Percentiles rank a stretch among this genome's conserved stretches.
These are phyloP conservation scores for Trichocladium uniseriatum DNA, from an alignment of 495 filamentous ascomycete species.

Conservation along the genomic window DNA sequence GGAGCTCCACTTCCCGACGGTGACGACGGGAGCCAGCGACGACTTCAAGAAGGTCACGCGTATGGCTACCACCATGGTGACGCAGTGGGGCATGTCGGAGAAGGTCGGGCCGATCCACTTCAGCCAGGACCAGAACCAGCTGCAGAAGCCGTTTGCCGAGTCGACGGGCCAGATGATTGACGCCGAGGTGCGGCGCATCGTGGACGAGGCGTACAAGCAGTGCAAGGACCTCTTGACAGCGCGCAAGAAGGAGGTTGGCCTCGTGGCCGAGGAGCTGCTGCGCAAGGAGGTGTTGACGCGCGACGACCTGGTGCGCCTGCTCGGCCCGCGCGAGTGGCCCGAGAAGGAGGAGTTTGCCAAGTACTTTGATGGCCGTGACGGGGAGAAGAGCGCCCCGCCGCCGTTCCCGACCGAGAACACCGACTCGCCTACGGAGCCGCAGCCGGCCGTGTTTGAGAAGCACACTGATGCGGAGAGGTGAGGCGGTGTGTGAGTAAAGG, in stretches of 20 bases:
- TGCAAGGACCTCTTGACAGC: constrained; percentile 73
- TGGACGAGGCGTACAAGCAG: constrained; percentile 83
- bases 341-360: constrained; percentile 84
- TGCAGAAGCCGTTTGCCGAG: constrained; percentile 95
- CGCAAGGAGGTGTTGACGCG: constrained; percentile 81
- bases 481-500: no score
- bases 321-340: constrained; percentile 72
- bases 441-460: constrained; percentile 18
- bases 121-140: constrained; percentile 62
- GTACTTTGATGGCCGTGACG: constrained; percentile 62
- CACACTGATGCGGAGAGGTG: constrained; percentile 1
- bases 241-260: constrained; percentile 78
- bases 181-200: constrained; percentile 75
- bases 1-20: constrained; percentile 91
- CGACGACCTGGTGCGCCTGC: constrained; percentile 81
- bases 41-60: constrained; percentile 98
- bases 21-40: constrained; percentile 87
- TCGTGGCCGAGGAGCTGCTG: constrained; percentile 89
- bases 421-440: constrained; percentile 22
- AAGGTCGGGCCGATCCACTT: constrained; percentile 89
- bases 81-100: constrained; percentile 92
- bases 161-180: constrained; percentile 87
- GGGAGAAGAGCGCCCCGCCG: constrained; percentile 39
- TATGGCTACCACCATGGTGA: constrained; percentile 95
- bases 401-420: constrained; percentile 44